phyloP scores from a whole-genome alignment of 805 yeast species.

The Saccharomycodes ludwigii region DNA sequence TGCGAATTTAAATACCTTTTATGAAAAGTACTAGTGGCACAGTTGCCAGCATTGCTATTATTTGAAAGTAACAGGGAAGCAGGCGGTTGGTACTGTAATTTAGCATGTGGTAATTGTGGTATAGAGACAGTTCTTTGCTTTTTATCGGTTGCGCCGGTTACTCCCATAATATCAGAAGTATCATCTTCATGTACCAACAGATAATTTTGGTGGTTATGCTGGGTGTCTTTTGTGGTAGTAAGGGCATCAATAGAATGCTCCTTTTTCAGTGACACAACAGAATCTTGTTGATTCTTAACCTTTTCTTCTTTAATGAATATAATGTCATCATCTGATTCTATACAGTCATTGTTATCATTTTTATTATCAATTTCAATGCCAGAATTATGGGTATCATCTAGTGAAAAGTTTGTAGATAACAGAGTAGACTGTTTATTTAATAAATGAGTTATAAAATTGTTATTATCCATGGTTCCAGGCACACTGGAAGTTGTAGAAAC shows the following conservation, averaged over 20 bases:
- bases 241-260: background rate
- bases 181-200: no score
- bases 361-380: no score
- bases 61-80: background rate
- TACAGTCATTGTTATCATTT: no score
- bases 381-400: no score
- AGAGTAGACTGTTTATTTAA: no score
- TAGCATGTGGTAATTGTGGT: slow-evolving; percentile 41
- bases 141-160: slow-evolving; percentile 21
- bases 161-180: no score
- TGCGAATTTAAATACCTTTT: background rate
- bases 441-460: no score
- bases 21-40: background rate
- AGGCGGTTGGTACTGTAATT: slow-evolving; percentile 24
- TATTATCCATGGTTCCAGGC: no score
- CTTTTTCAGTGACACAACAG: background rate
- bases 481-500: no score
- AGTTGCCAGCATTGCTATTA: background rate
- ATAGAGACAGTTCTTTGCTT: slow-evolving; percentile 40
- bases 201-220: no score
- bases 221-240: slow-evolving; percentile 1
- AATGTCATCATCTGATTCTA: background rate
- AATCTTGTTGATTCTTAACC: background rate
- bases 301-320: background rate
- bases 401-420: no score